Base-by-base conservation (phyloP, 2,329 filamentous ascomycete genomes). In the Fusarium sp. region DNA sequence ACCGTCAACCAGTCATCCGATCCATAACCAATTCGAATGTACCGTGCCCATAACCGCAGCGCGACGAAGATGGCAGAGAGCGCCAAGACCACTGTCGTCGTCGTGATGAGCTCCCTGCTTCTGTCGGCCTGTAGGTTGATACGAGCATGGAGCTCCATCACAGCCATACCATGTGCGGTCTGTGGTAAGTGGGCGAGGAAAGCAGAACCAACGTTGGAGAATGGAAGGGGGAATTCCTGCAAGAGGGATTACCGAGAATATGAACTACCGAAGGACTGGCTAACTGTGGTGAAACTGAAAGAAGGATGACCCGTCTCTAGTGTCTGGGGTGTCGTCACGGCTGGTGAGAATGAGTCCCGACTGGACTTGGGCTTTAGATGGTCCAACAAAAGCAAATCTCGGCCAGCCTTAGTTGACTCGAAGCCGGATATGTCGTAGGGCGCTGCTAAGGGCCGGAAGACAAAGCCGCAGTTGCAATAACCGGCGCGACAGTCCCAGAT, bases 1-100 rank as follows among this genome's bases (percentile, higher is more conserved):
- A 62, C 6, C 2, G 52, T 53, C 40, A 67, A 53, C 63, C 63
- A 67, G 44, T 67, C 63, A 24, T 67, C 63, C 5, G 19, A 32
- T 1, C 56, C 62, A 21, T 42, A 67, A 3, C 62, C 52, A 36
- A 56, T 46, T 5, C 56, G 34, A 7, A 67, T 28, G 8, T 50
- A 39, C 3, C 62, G 63, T 2, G 63, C 56, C 63, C 62, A 67
- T 7, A 67, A 58, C 0, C 63, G 62, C 11, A 67, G 3, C 2
- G 23, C 63, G 3, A 67, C 63, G 50, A 67, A 62, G 0, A 62
- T 7, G 2, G 15, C 47, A 1, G 63, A 44, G 12, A 67, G 44
- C 0, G 67, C 38, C 1, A 67, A 36, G 0, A 67, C 56, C 4
- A 58, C 10, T 1, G 63, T 66, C n/a, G 63, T 67, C 3, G 62